Conservation (phyloP, 2,329 filamentous ascomycete genomes). For the Colletotrichum graminicola region DNA sequence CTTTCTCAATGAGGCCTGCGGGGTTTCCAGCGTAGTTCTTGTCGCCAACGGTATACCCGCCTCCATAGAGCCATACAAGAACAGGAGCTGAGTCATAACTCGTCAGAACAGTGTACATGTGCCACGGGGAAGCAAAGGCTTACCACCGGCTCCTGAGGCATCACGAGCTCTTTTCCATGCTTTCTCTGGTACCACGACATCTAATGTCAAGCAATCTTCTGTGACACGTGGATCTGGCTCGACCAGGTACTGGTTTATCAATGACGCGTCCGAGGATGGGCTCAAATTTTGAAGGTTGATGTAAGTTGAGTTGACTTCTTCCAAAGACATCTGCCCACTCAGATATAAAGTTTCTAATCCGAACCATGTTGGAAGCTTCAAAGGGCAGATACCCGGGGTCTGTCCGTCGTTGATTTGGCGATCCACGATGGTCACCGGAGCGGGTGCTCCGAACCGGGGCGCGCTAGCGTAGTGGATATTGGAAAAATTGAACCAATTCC, state of each 20-base stretch:
- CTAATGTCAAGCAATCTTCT: conserved; percentile 58
- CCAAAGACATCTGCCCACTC: background rate
- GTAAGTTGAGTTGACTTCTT: background rate
- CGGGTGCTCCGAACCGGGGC: conserved; percentile 76
- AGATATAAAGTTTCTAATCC: background rate
- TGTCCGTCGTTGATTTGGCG: conserved; percentile 48
- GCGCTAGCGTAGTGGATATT: conserved; percentile 76
- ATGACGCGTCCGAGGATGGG: background rate
- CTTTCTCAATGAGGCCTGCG: conserved; percentile 16
- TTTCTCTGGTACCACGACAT: conserved; percentile 54
- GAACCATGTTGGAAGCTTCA: background rate
- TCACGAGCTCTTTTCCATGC: conserved; percentile 47
- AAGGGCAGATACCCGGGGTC: background rate
- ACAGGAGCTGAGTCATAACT: conserved; percentile 30
- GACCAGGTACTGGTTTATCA: background rate
- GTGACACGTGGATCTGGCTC: conserved; percentile 2
- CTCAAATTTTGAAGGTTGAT: background rate
- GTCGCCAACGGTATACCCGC: conserved; percentile 50
- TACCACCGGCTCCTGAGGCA: conserved; percentile 13
- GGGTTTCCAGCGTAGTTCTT: conserved; percentile 54
- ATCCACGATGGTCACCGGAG: conserved; percentile 50
- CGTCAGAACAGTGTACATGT: background rate
- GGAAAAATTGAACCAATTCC: conserved; percentile 44
- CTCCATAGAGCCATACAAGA: conserved; percentile 53
- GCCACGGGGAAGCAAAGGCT: too few species aligned